These are phyloP conservation scores for Leccinum pachyderme DNA, from an alignment of 1,284 basidiomycete species.

Conservation along the genomic window DNA sequence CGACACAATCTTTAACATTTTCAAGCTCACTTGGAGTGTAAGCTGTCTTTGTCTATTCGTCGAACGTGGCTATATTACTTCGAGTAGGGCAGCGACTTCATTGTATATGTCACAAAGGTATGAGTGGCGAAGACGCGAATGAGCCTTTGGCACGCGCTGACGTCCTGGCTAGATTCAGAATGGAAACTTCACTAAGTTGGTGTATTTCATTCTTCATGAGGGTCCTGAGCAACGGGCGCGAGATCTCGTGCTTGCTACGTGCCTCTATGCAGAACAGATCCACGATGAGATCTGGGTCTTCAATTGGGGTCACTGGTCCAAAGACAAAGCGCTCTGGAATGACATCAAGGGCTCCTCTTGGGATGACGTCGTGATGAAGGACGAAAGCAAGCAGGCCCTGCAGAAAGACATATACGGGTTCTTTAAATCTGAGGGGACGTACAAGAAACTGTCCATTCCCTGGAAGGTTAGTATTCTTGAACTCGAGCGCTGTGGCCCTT, in stretches of 20 bases:
- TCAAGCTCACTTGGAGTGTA: conserved; percentile 60
- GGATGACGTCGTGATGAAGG: conserved; percentile 74
- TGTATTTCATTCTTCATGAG: conserved; percentile 59
- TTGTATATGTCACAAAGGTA: conserved; percentile 45
- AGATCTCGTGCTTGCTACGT: conserved; percentile 53
- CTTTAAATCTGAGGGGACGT: conserved; percentile 67
- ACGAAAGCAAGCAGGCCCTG: conserved; percentile 63
- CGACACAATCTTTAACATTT: conserved; percentile 51
- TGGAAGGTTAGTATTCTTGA: conserved; percentile 62
- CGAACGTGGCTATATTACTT: background rate
- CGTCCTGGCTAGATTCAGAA: conserved; percentile 43
- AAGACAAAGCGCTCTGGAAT: conserved; percentile 60
- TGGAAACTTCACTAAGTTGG: conserved; percentile 35
- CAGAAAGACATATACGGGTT: conserved; percentile 77
- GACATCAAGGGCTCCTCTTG: conserved; percentile 73
- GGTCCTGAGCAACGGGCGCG: conserved; percentile 54
- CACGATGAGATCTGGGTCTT: conserved; percentile 77
- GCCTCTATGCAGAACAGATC: conserved; percentile 49
- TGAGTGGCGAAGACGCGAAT: background rate
- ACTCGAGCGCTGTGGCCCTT: conserved; percentile 1
- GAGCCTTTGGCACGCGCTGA: conserved; percentile 4
- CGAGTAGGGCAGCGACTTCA: conserved; percentile 44
- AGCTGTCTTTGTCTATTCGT: conserved; percentile 15
- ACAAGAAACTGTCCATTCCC: conserved; percentile 70
- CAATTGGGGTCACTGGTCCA: conserved; percentile 66